Conservation (phyloP, 768 basidiomycete species). For the Leccinum variicolor region DNA sequence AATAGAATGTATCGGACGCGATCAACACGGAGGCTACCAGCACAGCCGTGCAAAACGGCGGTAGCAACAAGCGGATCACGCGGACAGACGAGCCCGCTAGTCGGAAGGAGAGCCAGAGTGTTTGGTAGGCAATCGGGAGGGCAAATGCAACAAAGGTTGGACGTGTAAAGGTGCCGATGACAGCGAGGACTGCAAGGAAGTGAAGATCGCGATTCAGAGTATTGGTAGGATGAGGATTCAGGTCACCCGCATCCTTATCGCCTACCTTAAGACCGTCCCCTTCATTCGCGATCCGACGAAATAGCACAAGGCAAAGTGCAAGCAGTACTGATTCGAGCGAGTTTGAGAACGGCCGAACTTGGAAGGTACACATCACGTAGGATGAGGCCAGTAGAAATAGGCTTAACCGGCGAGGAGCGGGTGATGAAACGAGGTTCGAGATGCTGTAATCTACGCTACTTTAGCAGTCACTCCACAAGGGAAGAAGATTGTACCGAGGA, state of each 20-base stretch:
- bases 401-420: constrained; percentile 16
- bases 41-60: constrained; percentile 21
- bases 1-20: constrained; percentile 33
- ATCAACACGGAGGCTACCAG: constrained; percentile 17
- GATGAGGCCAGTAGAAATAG: constrained; percentile 34
- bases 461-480: constrained; percentile 1
- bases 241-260: neutral
- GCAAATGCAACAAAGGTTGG: constrained; percentile 36
- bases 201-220: constrained; percentile 19
- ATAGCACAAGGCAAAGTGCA: constrained; percentile 26
- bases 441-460: constrained; percentile 23
- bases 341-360: constrained; percentile 40
- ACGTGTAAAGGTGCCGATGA: constrained; percentile 32
- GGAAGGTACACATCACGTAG: constrained; percentile 35
- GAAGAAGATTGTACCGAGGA: constrained; percentile 28
- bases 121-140: constrained; percentile 30
- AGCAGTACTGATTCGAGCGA: constrained; percentile 34
- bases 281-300: constrained; percentile 17
- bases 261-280: neutral
- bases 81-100: constrained; percentile 8
- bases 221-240: neutral
- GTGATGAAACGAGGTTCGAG: constrained; percentile 18
- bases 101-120: constrained; percentile 14
- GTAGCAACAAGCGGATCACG: constrained; percentile 9
- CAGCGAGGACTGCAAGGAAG: constrained; percentile 24